phyloP scores from a whole-genome alignment of 352 stramenopile genomes.

The Phytophthora cajani region DNA sequence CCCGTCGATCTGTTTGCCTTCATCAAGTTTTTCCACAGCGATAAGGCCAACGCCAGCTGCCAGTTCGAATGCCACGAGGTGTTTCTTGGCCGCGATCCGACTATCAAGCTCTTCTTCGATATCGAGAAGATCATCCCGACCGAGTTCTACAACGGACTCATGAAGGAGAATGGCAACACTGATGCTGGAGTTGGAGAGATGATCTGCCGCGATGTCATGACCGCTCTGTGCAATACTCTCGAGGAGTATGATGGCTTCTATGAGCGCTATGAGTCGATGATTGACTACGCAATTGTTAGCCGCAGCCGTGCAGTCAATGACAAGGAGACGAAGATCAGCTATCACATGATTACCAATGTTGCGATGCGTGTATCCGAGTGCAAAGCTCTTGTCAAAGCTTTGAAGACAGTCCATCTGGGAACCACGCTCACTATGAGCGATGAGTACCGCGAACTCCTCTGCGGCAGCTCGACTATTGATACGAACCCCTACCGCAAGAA shows the following conservation, averaged over 20 bases:
- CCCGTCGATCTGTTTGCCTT: not conserved
- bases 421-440: not conserved
- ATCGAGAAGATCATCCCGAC: not conserved
- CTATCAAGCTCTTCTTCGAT: not conserved
- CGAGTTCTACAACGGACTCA: not conserved
- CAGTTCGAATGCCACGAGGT: not conserved
- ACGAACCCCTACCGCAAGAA: no score
- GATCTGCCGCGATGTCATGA: not conserved
- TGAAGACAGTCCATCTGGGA: not conserved
- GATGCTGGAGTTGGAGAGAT: not conserved
- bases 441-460: not conserved
- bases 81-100: not conserved
- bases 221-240: no score
- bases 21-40: not conserved
- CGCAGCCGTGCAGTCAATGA: not conserved
- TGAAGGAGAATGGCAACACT: not conserved
- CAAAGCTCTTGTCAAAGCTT: not conserved
- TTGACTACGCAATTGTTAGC: conserved; percentile 3
- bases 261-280: not conserved
- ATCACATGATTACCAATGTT: conserved; percentile 10
- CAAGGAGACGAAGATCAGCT: conserved; percentile 11
- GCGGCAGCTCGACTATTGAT: not conserved
- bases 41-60: not conserved
- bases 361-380: not conserved
- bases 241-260: not conserved